Base-by-base conservation (phyloP, 2,329 filamentous ascomycete genomes). In the Fusarium marasasianum region DNA sequence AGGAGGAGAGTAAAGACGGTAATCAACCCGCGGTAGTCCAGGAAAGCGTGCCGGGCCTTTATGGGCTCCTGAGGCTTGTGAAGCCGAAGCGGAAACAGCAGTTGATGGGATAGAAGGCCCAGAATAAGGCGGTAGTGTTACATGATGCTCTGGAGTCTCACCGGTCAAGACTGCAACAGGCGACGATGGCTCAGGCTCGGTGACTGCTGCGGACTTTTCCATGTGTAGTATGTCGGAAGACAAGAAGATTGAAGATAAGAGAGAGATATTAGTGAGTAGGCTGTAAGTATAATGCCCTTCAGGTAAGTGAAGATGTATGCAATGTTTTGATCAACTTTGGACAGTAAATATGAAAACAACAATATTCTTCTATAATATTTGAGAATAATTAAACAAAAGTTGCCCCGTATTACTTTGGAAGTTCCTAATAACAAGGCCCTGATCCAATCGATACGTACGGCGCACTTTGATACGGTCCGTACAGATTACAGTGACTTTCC, bases 1-100 rank as follows among this genome's bases (percentile, higher is more conserved):
- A 9, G 86, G 84, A 22, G 87, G 88, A 12, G 81, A 81, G 79
- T 90, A 90, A 24, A 86, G 82, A n/a, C 84, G 82, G 78, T 88
- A 88, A 79, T 89, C 86, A 22, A 89, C 75, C 29, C 77, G 77
- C 2, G 86, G 87, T 11, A 88, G 83, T 12, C 86, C 87, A 3
- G 85, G 84, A 70, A 87, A 86, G 33, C 80, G 81, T 47, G 82
- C 82, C 8, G 65, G 71, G 41, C 63, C 62, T 65, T 79, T 79
- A 8, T 29, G 26, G 29, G 43, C 35, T 26, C 29, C 14, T 31
- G 65, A 53, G 14, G 26, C 20, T n/a, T 69, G 73, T 29, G 40
- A 35, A 24, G 24, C n/a, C 20, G 44, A 29, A n/a, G 65, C 26
- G 3, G 47, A 35, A 26, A 43, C 53, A 17, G 45, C 55, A 15